Conservation (phyloP, 2,329 filamentous ascomycete genomes). For the Chrysoporthe austroafricana region DNA sequence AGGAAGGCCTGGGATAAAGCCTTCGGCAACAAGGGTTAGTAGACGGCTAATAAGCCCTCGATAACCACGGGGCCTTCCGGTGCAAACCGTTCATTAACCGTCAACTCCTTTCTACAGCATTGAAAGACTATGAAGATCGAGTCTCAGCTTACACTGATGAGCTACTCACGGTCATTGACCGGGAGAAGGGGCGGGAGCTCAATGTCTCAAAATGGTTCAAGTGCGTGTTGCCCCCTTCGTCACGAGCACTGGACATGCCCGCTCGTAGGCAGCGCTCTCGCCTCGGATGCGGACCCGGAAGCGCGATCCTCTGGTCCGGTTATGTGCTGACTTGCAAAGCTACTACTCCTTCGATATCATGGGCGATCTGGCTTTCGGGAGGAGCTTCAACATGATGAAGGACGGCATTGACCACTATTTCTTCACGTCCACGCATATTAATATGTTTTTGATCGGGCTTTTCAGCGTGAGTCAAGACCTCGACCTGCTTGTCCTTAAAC, state of each 20-base stretch:
- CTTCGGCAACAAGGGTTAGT: slow-evolving; percentile 36
- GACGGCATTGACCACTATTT: slow-evolving; percentile 35
- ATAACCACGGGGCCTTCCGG: not conserved
- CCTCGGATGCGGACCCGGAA: too few relatives aligned
- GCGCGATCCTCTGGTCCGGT: not conserved
- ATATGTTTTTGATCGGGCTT: slow-evolving; percentile 32
- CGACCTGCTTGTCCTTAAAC: too few relatives aligned
- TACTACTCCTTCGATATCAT: slow-evolving; percentile 43
- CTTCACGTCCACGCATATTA: slow-evolving; percentile 34
- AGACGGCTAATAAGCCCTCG: not conserved
- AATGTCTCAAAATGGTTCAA: slow-evolving; percentile 20
- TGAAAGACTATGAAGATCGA: slow-evolving; percentile 16
- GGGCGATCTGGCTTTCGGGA: slow-evolving; percentile 46
- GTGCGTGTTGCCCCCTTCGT: not conserved
- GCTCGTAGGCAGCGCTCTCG: too few relatives aligned
- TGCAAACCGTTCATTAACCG: too few relatives aligned
- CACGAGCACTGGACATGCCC: not conserved
- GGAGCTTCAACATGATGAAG: slow-evolving; percentile 41
- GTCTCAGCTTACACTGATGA: slow-evolving; percentile 16
- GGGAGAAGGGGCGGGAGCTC: slow-evolving; percentile 8
- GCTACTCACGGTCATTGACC: slow-evolving; percentile 7
- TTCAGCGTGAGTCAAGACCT: slow-evolving; percentile 29
- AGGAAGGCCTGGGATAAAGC: slow-evolving; percentile 42
- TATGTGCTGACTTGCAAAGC: slow-evolving; percentile 1
- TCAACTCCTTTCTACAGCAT: not conserved